A percentile compares a stretch with the other conserved stretches of the same genome.
Conservation (phyloP, 163 green algal species). For the Scenedesmus sp. region DNA sequence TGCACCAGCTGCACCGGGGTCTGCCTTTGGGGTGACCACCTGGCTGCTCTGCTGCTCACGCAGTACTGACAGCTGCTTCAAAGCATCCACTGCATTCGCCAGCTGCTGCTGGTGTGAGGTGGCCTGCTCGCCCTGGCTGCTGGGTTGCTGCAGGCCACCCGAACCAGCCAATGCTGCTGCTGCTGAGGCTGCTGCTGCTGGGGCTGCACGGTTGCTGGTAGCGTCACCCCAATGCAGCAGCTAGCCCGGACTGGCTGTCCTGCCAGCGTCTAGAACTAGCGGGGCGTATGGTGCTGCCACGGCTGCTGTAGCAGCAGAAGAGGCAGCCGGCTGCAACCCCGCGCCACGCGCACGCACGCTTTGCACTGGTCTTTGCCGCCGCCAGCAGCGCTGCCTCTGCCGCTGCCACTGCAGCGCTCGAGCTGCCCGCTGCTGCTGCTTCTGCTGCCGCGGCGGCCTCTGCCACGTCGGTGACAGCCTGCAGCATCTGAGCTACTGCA, state of each 20-base stretch:
- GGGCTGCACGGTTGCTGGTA: neutral
- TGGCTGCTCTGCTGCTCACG: neutral
- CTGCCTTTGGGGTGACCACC: neutral
- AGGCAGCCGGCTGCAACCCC: neutral
- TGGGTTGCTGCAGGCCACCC: conserved; percentile 3
- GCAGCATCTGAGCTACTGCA: conserved; percentile 42
- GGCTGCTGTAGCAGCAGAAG: neutral
- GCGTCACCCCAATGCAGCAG: neutral
- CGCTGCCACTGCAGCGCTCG: conserved; percentile 19
- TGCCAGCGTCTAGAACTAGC: neutral
- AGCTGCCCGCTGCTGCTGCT: conserved; percentile 22
- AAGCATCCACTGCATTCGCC: conserved; percentile 16
- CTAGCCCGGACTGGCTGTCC: neutral
- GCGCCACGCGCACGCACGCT: neutral
- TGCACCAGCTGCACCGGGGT: conserved; percentile 9
- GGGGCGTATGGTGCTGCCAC: neutral
- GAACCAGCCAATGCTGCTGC: neutral
- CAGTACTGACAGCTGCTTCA: conserved; percentile 13
- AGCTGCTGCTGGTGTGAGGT: conserved; percentile 10
- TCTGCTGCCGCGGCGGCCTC: conserved; percentile 35
- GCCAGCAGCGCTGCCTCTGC: conserved; percentile 35
- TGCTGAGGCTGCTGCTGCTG: conserved; percentile 50
- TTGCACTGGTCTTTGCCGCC: conserved; percentile 23
- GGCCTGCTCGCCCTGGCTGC: neutral
- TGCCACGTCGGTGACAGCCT: conserved; percentile 23